phyloP scores from a whole-genome alignment of 2,329 filamentous ascomycete species.

The Sporothrix mexicana region DNA sequence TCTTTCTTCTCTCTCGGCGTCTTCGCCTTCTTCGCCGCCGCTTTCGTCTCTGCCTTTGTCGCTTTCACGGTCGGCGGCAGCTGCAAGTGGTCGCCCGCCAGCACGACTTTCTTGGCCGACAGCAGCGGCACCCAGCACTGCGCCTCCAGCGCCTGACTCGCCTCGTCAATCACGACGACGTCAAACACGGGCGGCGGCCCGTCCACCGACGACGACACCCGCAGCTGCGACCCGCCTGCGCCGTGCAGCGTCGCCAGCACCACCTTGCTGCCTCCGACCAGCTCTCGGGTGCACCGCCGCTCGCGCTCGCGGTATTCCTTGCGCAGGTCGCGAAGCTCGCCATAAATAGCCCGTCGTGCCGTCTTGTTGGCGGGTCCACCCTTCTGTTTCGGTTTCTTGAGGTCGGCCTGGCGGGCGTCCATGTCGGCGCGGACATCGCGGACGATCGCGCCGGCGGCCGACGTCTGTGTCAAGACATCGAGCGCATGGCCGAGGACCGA shows the following conservation, averaged over 20 bases:
- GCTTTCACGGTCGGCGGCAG: constrained; percentile 94
- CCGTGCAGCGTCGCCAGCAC: constrained; percentile 93
- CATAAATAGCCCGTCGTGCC: constrained; percentile 79
- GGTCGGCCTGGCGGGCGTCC: constrained; percentile 86
- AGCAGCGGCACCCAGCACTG: constrained; percentile 96
- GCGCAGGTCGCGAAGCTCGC: constrained; percentile 80
- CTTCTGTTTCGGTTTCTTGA: constrained; percentile 75
- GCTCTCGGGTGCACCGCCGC: constrained; percentile 74
- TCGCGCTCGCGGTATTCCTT: constrained; percentile 90
- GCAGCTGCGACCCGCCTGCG: constrained; percentile 82
- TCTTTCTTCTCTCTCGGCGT: constrained; percentile 15
- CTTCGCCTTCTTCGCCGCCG: constrained; percentile 37
- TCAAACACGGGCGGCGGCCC: constrained; percentile 74
- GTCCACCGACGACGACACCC: constrained; percentile 40
- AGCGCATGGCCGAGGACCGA: constrained; percentile 88
- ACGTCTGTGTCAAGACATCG: constrained; percentile 87
- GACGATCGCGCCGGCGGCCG: constrained; percentile 86
- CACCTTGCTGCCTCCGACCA: constrained; percentile 80
- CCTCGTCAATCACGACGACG: constrained; percentile 94
- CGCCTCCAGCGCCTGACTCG: constrained; percentile 91
- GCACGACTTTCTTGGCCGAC: constrained; percentile 79
- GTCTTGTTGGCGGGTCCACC: constrained; percentile 50
- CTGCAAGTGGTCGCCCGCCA: constrained; percentile 93
- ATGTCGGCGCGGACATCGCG: constrained; percentile 90
- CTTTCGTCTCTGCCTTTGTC: constrained; percentile 67